Evolutionary conservation across 2,329 filamentous ascomycete genomes (phyloP).

Genomic region (Phoma sp.): DNA sequence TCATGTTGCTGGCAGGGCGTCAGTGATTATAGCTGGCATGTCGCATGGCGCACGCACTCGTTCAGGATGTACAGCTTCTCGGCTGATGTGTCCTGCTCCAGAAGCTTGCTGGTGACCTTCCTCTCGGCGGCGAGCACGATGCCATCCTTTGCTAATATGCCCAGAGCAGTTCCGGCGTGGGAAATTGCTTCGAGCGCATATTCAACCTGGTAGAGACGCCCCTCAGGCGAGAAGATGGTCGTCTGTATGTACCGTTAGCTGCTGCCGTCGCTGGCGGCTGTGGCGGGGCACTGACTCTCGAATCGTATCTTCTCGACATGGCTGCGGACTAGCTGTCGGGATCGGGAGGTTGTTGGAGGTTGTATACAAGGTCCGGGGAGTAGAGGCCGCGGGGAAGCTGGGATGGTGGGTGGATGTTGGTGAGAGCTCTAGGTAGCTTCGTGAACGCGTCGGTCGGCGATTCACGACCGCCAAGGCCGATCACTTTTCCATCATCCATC

Average conservation of each 20-base stretch:
- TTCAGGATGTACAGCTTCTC: conserved; percentile 99
- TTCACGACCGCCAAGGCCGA: conserved; percentile 33
- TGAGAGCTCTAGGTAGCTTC: conserved; percentile 49
- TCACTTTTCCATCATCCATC: conserved; percentile 28
- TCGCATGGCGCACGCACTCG: conserved; percentile 67
- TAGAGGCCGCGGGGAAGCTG: conserved; percentile 30
- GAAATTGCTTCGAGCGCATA: conserved; percentile 99
- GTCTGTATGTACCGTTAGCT: conserved; percentile 65
- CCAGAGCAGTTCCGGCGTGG: conserved; percentile 94
- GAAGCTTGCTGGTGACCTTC: conserved; percentile 98
- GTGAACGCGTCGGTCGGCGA: conserved; percentile 35
- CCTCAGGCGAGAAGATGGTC: conserved; percentile 99
- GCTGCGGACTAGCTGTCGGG: conserved; percentile 33
- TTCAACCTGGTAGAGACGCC: conserved; percentile 98
- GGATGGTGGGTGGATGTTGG: conserved; percentile 18
- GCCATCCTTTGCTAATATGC: conserved; percentile 96
- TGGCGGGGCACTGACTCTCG: conserved; percentile 69
- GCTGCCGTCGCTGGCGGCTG: conserved; percentile 8
- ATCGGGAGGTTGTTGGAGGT: conserved; percentile 5
- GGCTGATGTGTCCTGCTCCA: conserved; percentile 98
- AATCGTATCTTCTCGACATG: conserved; percentile 98
- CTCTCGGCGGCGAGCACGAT: conserved; percentile 97
- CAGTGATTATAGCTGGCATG: neutral
- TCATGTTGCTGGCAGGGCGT: conserved; percentile 82
- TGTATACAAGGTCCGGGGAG: conserved; percentile 12